Evolutionary conservation across 169 alveolate species (phyloP).

Genomic region (Perkinsus olseni): DNA sequence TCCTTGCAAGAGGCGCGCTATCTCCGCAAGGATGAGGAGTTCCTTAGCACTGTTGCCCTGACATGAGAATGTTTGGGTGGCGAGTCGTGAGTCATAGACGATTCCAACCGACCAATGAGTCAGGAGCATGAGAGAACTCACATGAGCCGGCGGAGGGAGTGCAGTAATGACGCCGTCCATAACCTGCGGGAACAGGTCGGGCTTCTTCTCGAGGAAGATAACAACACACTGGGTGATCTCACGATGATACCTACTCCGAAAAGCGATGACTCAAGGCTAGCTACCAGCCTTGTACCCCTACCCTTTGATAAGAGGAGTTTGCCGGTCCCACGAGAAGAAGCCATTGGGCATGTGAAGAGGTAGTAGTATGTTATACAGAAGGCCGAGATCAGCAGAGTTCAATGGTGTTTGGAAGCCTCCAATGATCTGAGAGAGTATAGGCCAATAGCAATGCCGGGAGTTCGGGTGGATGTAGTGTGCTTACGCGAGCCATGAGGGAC

Average conservation of each 20-base stretch:
- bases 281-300: not conserved
- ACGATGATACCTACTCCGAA: not conserved
- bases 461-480: not conserved
- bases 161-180: not conserved
- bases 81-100: not conserved
- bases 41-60: not conserved
- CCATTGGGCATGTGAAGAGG: not conserved
- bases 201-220: not conserved
- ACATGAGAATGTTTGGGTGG: too few species aligned
- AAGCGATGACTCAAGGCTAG: not conserved
- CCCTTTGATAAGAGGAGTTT: not conserved
- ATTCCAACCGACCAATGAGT: not conserved
- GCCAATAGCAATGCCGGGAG: too few species aligned
- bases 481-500: not conserved
- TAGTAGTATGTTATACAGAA: not conserved
- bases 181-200: not conserved
- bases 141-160: not conserved
- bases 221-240: not conserved
- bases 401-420: not conserved
- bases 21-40: not conserved
- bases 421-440: not conserved
- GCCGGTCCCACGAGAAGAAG: not conserved
- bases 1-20: not conserved
- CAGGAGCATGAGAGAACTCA: not conserved
- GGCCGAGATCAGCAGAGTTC: not conserved